Evolutionary conservation across 306 rosid genomes (phyloP), one percentile per base, ranked within the genome.

Genomic region (Dryas alaskensis): DNA sequence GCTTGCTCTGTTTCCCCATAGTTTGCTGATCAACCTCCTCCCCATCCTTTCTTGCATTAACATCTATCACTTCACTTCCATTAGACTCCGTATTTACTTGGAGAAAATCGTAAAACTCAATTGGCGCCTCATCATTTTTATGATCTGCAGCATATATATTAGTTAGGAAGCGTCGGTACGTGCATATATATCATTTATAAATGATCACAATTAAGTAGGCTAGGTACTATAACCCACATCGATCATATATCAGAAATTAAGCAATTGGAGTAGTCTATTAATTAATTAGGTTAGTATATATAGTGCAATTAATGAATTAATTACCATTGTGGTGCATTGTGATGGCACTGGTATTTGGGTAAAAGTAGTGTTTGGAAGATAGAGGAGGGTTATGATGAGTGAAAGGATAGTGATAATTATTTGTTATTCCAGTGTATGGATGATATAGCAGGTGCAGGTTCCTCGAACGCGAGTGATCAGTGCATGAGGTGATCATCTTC

Each of bases 51-150:
- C 81, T 87, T 19, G 86, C 73, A 73, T 79, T 55, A 2, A 14
- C 82, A 72, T 92, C 88, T 10, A 82, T 92, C 63, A 90, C 92
- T 76, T 90, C 98, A 68, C 98, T 92, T 77, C 84, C 85, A 54
- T 84, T 88, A 8, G 95, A 90, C 60, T 87, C 90, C 0, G 91
- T 79, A 52, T 92, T 92, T 55, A 92, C 84, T 75, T 82, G 91
- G 51, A 92, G 96, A 79, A 92, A 92, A 82, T 92, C 89, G 64
- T 92, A 92, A 74, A 92, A 90, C 87, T 89, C 90, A 12, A 85
- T 45, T 27, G 79, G 79, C 37, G 37, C 37, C 77, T 89, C 70
- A 74, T 87, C 72, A 71, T 74, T 72, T 77, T 61, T 89, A 9
- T 60, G 19, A 60, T 86, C 97, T 91, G 88, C 88, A 84, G 49